Conservation (phyloP, 2,329 filamentous ascomycete species). For the Fusarium setosum region DNA sequence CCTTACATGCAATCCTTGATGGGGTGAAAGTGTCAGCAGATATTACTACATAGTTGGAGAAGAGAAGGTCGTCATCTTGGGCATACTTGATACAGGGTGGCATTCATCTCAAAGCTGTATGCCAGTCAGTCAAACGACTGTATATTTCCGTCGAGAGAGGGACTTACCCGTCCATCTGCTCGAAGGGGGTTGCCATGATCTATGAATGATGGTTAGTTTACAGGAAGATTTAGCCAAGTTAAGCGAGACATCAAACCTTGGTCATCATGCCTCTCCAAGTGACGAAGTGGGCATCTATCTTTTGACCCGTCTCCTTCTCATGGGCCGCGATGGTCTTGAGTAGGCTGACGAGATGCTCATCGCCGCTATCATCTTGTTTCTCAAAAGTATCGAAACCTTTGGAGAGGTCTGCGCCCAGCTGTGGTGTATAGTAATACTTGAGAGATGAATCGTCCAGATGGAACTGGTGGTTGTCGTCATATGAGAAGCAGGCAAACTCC, state of each 20-base stretch:
- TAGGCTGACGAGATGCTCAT: constrained; percentile 89
- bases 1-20: constrained; percentile 65
- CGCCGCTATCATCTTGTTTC: constrained; percentile 82
- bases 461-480: constrained; percentile 84
- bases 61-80: constrained; percentile 41
- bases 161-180: constrained; percentile 79
- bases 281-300: constrained; percentile 81
- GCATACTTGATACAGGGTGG: constrained; percentile 86
- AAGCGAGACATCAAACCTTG: constrained; percentile 68
- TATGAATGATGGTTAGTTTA: constrained; percentile 51
- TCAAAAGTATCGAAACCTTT: constrained; percentile 85
- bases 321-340: constrained; percentile 79
- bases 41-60: not conserved
- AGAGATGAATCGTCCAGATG: constrained; percentile 82
- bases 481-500: constrained; percentile 95
- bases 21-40: constrained; percentile 27
- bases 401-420: constrained; percentile 78
- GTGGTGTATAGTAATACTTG: constrained; percentile 87
- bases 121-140: constrained; percentile 29
- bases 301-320: constrained; percentile 75
- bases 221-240: not conserved
- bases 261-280: constrained; percentile 99
- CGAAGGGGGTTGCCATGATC: constrained; percentile 89
- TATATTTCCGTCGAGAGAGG: not conserved
- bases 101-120: constrained; percentile 92